phyloP scores from a whole-genome alignment of 306 rosid genomes.

The Hippophae tibetana region DNA sequence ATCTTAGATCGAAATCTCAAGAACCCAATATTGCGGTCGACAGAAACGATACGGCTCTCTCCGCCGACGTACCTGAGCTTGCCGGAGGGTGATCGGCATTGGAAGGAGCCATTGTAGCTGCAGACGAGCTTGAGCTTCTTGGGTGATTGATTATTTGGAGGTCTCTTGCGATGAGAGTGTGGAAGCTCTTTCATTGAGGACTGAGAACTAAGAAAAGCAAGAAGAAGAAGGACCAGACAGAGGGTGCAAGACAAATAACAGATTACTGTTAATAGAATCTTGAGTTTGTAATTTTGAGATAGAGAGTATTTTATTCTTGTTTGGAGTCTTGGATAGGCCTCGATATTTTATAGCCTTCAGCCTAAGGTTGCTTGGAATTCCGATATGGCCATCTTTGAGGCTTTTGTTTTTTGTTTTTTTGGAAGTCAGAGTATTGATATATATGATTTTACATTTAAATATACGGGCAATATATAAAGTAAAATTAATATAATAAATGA shows the following conservation, averaged over 20 bases:
- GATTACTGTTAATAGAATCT: no score
- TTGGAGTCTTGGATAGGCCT: no score
- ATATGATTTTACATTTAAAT: no score
- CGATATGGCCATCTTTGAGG: no score
- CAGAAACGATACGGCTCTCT: conserved; percentile 22
- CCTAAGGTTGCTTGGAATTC: no score
- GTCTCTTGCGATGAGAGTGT: conserved; percentile 9
- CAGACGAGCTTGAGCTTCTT: conserved; percentile 22
- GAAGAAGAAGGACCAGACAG: not conserved
- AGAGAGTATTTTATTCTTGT: not conserved
- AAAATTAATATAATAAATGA: no score
- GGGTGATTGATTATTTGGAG: conserved; percentile 4
- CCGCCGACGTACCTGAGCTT: conserved; percentile 22
- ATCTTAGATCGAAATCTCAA: conserved; percentile 19
- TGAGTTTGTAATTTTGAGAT: not conserved
- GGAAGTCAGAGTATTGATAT: no score
- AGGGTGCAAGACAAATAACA: not conserved
- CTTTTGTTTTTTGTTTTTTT: no score
- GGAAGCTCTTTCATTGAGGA: conserved; percentile 21
- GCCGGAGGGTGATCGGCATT: conserved; percentile 8
- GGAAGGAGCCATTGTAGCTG: conserved; percentile 24
- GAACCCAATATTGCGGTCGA: conserved; percentile 12
- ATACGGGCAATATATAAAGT: no score
- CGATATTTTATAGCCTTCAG: no score
- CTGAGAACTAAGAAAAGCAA: not conserved